Evolutionary conservation across 202 grass and related monocot genomes (phyloP).

Genomic region (Thinopyrum obtusiflorum): DNA sequence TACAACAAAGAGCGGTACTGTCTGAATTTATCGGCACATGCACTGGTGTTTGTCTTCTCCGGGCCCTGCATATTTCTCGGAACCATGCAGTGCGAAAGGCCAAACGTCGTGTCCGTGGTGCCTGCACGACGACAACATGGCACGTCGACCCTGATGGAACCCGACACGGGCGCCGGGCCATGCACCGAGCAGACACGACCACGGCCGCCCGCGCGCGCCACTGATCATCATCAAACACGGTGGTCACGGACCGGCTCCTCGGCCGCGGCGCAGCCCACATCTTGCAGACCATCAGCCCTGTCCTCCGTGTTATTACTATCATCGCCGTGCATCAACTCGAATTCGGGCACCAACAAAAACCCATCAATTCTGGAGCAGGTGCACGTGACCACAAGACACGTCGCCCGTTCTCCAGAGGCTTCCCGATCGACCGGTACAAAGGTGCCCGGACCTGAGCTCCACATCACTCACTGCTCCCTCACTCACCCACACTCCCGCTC

Average conservation of each 20-base stretch:
- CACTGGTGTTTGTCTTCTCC: not conserved
- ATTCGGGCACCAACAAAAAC: not conserved
- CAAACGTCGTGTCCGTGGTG: not conserved
- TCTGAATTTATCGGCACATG: not conserved
- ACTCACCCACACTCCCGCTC: not conserved
- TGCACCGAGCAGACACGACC: not conserved
- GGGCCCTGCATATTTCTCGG: not conserved
- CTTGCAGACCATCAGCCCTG: too few species aligned
- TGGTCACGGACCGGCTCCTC: not conserved
- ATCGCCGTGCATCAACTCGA: not conserved
- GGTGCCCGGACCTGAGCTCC: not conserved
- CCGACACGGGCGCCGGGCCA: too few species aligned
- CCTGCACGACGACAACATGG: too few species aligned
- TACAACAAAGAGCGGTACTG: not conserved
- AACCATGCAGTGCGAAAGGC: not conserved
- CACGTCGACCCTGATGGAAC: too few species aligned
- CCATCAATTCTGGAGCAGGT: not conserved
- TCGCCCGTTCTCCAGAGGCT: not conserved
- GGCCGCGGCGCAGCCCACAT: too few species aligned
- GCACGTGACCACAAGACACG: not conserved
- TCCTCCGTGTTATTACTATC: too few species aligned
- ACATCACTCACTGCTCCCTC: not conserved
- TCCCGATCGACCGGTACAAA: constrained; percentile 18
- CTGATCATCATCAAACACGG: not conserved
- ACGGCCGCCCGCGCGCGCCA: not conserved